A percentile compares a stretch with the other conserved stretches of the same genome.
phyloP scores from a whole-genome alignment of 2,329 filamentous ascomycete genomes.

The Fusarium poae region DNA sequence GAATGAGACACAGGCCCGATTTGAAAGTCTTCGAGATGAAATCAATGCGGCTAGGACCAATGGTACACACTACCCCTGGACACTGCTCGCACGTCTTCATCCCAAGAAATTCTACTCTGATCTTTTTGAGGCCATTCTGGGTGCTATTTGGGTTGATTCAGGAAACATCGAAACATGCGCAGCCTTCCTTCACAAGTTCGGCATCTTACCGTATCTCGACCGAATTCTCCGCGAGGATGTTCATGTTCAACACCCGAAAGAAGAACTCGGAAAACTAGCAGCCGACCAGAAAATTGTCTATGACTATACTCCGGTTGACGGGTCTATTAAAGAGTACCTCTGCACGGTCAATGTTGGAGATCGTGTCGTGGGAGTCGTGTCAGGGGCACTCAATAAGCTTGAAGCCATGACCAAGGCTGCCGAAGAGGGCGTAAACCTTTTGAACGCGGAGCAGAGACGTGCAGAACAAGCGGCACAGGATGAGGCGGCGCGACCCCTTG shows the following conservation, averaged over 20 bases:
- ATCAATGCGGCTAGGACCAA: conserved; percentile 65
- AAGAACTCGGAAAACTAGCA: conserved; percentile 73
- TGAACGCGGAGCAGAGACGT: conserved; percentile 46
- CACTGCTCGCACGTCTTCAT: conserved; percentile 72
- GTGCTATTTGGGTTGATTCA: too few species aligned
- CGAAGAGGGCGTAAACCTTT: conserved; percentile 59
- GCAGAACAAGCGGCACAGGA: background rate
- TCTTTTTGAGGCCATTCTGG: too few species aligned
- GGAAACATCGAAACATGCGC: too few species aligned
- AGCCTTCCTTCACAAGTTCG: too few species aligned
- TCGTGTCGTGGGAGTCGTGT: conserved; percentile 59
- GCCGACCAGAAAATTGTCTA: conserved; percentile 68
- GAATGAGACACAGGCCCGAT: conserved; percentile 58
- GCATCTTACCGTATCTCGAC: too few species aligned
- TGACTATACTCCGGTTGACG: conserved; percentile 50
- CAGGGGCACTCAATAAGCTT: conserved; percentile 61
- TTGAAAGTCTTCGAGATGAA: conserved; percentile 60
- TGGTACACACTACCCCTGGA: conserved; percentile 79
- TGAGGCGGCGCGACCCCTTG: background rate
- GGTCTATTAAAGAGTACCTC: conserved; percentile 48
- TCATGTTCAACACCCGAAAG: conserved; percentile 69
- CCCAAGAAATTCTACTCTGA: conserved; percentile 86
- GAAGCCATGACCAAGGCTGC: conserved; percentile 71
- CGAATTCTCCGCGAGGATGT: too few species aligned
- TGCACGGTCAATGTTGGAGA: conserved; percentile 66